A percentile compares a stretch with the other conserved stretches of the same genome.
Conservation (phyloP, 371 early-diverging fungal species). For the Rhizomucor pusillus region DNA sequence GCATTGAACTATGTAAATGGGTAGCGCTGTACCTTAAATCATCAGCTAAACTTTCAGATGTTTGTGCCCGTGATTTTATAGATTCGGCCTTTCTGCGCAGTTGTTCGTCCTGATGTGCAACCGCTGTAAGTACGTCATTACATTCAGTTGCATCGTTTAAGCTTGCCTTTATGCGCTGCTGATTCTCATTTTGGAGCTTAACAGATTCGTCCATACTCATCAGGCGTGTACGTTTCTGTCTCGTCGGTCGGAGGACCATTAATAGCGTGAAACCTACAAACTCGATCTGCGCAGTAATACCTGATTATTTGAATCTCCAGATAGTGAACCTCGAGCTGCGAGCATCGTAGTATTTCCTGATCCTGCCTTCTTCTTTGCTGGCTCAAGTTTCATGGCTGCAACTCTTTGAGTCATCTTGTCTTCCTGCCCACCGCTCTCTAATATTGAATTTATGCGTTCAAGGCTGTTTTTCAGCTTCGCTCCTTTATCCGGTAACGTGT, state of each 20-base stretch:
- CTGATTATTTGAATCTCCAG: no score
- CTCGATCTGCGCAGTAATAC: no score
- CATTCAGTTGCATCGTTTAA: background rate
- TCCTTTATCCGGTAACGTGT: slow-evolving; percentile 37
- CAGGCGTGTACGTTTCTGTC: slow-evolving; percentile 17
- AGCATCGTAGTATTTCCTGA: no score
- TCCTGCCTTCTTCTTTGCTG: no score
- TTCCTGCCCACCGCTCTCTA: background rate
- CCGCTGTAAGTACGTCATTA: background rate
- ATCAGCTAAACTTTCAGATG: slow-evolving; percentile 30
- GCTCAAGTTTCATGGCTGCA: no score
- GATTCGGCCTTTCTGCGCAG: slow-evolving; percentile 25
- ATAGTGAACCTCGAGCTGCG: no score
- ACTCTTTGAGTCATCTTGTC: no score
- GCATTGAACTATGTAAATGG: no score
- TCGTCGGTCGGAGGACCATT: background rate
- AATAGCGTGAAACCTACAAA: no score
- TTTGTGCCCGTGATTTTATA: slow-evolving; percentile 5
- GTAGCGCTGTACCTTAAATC: slow-evolving; percentile 34
- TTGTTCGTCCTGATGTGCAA: slow-evolving; percentile 23
- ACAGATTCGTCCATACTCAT: slow-evolving; percentile 40
- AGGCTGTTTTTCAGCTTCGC: slow-evolving; percentile 27
- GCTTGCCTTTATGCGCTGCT: slow-evolving; percentile 25
- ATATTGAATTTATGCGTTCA: slow-evolving; percentile 16
- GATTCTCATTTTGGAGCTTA: slow-evolving; percentile 31